A percentile compares a stretch with the other conserved stretches of the same genome.
These are phyloP conservation scores for Beauveria brongniartii DNA, from an alignment of 2,329 filamentous ascomycete species.

Conservation along the genomic window DNA sequence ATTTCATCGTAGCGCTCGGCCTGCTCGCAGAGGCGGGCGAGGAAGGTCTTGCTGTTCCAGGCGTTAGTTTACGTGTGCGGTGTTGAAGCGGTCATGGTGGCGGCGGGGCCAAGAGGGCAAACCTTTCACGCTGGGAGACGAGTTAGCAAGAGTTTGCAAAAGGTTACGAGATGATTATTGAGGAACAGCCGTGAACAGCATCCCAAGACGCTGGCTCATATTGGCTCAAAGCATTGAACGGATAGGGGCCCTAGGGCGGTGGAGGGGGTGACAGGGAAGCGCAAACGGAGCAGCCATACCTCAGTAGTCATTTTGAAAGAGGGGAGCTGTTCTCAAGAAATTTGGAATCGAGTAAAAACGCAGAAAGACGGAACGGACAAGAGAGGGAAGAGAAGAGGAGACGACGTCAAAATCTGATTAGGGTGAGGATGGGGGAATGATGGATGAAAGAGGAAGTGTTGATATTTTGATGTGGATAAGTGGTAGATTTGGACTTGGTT, in stretches of 20 bases:
- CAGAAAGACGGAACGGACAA: not conserved
- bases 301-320: slow-evolving; percentile 50
- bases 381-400: slow-evolving; percentile 12
- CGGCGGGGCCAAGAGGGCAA: slow-evolving; percentile 28
- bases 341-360: slow-evolving; percentile 11
- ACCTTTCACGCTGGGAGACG: slow-evolving; percentile 57
- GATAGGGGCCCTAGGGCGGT: not conserved
- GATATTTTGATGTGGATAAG: slow-evolving; percentile 21
- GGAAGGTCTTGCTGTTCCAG: slow-evolving; percentile 86
- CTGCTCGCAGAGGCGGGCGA: slow-evolving; percentile 99
- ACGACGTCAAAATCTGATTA: slow-evolving; percentile 15
- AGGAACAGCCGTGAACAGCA: not conserved
- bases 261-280: slow-evolving; percentile 11
- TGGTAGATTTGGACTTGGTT: slow-evolving; percentile 19
- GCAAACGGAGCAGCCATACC: slow-evolving; percentile 36
- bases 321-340: slow-evolving; percentile 12
- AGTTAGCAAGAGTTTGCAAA: not conserved
- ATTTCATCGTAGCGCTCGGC: slow-evolving; percentile 99
- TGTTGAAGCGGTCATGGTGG: slow-evolving; percentile 14
- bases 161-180: not conserved
- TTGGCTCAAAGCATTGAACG: not conserved
- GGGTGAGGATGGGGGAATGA: slow-evolving; percentile 17
- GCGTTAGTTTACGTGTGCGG: slow-evolving; percentile 19
- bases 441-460: slow-evolving; percentile 22
- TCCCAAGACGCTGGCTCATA: not conserved